phyloP scores from a whole-genome alignment of 2,329 filamentous ascomycete species.

The Ilyonectria robusta region DNA sequence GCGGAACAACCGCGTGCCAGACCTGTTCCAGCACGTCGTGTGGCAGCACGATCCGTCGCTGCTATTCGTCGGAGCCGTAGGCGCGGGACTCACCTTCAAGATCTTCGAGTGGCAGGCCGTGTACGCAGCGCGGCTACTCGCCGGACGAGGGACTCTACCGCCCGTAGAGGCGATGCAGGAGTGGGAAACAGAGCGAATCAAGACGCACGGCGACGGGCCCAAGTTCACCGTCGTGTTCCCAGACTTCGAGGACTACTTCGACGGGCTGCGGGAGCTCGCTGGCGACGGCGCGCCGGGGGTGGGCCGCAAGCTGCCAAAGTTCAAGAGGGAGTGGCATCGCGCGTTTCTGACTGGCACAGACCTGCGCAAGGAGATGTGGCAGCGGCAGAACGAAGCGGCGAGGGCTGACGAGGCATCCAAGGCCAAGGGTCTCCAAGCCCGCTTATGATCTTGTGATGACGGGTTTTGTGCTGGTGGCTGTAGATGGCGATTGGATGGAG shows the following conservation, averaged over 20 bases:
- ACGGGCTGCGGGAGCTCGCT: conserved; percentile 64
- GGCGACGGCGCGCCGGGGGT: conserved; percentile 60
- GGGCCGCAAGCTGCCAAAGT: conserved; percentile 62
- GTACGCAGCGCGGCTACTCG: conserved; percentile 69
- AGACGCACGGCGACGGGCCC: conserved; percentile 66
- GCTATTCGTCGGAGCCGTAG: conserved; percentile 70
- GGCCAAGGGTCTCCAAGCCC: not conserved
- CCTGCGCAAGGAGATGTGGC: conserved; percentile 71
- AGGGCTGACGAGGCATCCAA: conserved; percentile 23
- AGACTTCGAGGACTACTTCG: conserved; percentile 76
- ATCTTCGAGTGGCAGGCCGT: conserved; percentile 79
- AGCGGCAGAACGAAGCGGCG: conserved; percentile 59
- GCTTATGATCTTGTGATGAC: not conserved
- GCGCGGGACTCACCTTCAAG: conserved; percentile 74
- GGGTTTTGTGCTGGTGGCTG: not conserved
- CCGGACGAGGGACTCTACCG: conserved; percentile 67
- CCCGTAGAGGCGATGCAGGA: conserved; percentile 61
- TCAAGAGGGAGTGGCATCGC: conserved; percentile 61
- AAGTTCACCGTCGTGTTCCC: conserved; percentile 71
- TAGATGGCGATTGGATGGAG: not conserved
- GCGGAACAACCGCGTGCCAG: conserved; percentile 68
- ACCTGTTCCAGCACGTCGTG: conserved; percentile 71
- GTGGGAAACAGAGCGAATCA: conserved; percentile 73
- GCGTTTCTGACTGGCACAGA: conserved; percentile 69
- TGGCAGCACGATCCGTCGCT: conserved; percentile 68